Percentiles rank a stretch among this genome's conserved stretches.
phyloP scores from a whole-genome alignment of 139 green algal species.

The Haematococcus lacustris region DNA sequence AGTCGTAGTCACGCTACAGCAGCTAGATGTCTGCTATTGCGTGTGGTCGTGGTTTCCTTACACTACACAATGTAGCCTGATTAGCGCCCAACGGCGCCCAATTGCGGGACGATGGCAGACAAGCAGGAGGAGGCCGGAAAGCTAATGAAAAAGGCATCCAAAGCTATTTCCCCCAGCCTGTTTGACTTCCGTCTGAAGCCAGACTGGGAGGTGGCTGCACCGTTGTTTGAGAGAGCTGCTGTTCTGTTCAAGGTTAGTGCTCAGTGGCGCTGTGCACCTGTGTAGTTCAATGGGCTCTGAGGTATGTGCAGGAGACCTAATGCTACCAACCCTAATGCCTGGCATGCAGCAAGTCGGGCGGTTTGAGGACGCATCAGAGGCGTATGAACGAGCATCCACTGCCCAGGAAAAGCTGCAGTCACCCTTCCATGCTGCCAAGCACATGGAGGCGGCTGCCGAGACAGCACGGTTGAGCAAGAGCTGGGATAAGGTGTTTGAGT shows the following conservation, averaged over 20 bases:
- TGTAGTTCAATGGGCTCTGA: no score
- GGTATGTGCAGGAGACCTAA: no score
- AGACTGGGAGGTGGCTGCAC: slow-evolving; percentile 65
- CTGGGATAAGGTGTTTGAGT: slow-evolving; percentile 33
- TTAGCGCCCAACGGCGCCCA: no score
- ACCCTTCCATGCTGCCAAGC: slow-evolving; percentile 68
- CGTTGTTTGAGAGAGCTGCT: slow-evolving; percentile 62
- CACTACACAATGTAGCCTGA: no score
- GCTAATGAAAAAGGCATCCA: slow-evolving; percentile 57
- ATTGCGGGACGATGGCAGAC: no score
- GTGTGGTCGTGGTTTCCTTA: no score
- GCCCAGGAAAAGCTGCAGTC: slow-evolving; percentile 61
- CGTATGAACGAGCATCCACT: slow-evolving; percentile 58
- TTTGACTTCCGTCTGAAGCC: slow-evolving; percentile 58
- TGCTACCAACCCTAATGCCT: no score
- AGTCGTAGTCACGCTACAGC: no score
- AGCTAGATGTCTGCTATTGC: no score
- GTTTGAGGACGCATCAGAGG: slow-evolving; percentile 7
- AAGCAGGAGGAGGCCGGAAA: slow-evolving; percentile 41
- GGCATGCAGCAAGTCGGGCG: no score
- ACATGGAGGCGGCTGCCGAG: slow-evolving; percentile 39
- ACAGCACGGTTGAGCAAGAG: slow-evolving; percentile 22
- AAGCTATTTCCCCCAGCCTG: slow-evolving; percentile 46
- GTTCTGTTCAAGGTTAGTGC: slow-evolving; percentile 54
- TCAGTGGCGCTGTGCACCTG: no score